These are phyloP conservation scores for Uromyces viciae-fabae DNA, from an alignment of 1,284 basidiomycete species.

Conservation along the genomic window DNA sequence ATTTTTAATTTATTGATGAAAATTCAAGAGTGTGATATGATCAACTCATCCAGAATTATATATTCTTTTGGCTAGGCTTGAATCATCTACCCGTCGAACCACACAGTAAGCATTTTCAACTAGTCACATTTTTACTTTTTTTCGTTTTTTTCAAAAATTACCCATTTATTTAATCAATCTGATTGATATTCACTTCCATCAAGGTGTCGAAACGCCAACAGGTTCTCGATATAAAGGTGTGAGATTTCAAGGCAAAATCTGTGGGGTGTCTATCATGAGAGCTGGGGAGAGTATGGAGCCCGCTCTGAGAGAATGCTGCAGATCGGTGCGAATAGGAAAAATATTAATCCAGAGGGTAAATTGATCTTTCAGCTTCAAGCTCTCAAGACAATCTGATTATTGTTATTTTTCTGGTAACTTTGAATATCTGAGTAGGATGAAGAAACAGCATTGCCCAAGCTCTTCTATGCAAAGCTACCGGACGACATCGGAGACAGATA, in stretches of 20 bases:
- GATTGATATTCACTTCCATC: too few species aligned
- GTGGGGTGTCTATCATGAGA: conserved; percentile 82
- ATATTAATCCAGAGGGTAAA: conserved; percentile 85
- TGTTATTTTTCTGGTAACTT: neutral
- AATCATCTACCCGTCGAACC: conserved; percentile 90
- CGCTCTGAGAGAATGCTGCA: conserved; percentile 85
- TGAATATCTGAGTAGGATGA: too few species aligned
- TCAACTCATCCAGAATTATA: neutral
- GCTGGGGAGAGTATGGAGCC: conserved; percentile 58
- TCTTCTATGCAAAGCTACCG: conserved; percentile 80
- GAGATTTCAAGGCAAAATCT: conserved; percentile 88
- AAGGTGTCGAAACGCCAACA: conserved; percentile 56
- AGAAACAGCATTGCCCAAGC: conserved; percentile 80
- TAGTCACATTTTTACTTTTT: neutral
- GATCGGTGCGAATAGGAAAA: conserved; percentile 76
- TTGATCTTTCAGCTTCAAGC: neutral
- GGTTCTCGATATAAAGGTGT: conserved; percentile 80
- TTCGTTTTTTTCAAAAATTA: conserved; percentile 15
- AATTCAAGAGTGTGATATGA: too few species aligned
- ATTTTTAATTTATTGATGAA: too few species aligned
- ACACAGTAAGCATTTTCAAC: conserved; percentile 60
- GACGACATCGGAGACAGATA: conserved; percentile 87
- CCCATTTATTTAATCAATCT: too few species aligned
- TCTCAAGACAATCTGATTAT: neutral
- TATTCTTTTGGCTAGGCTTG: conserved; percentile 61